Percentiles rank a stretch among this genome's conserved stretches.
Evolutionary conservation across 495 filamentous ascomycete genomes (phyloP).

Genomic region (Hyphodiscus hymeniophilus): DNA sequence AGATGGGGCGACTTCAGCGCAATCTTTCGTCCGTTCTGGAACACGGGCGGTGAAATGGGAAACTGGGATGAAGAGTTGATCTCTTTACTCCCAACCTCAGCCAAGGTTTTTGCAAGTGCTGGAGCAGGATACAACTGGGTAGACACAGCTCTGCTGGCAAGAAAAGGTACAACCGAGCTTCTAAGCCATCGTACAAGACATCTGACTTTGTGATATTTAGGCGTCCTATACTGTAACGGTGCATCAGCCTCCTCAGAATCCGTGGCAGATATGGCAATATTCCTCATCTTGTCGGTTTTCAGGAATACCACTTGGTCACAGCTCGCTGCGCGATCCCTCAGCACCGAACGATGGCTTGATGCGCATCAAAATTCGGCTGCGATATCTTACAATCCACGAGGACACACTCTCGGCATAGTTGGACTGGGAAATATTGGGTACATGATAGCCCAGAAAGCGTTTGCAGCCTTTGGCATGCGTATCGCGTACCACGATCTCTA

Average conservation of each 20-base stretch:
- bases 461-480: neutral
- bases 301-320: neutral
- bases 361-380: neutral
- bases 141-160: neutral
- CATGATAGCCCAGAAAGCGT: neutral
- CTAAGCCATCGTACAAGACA: no score
- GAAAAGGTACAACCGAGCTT: neutral
- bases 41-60: no score
- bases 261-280: neutral
- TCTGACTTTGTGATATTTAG: no score
- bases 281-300: neutral
- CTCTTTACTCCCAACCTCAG: neutral
- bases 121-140: neutral
- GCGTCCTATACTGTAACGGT: neutral
- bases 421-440: neutral
- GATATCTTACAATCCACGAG: neutral
- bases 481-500: neutral
- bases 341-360: neutral
- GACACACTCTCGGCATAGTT: neutral
- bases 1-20: no score
- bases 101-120: neutral
- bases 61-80: neutral
- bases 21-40: no score
- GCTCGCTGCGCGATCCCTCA: neutral
- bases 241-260: neutral